Base-by-base conservation (phyloP, 345 rosid species). In the Turnera subulata region DNA sequence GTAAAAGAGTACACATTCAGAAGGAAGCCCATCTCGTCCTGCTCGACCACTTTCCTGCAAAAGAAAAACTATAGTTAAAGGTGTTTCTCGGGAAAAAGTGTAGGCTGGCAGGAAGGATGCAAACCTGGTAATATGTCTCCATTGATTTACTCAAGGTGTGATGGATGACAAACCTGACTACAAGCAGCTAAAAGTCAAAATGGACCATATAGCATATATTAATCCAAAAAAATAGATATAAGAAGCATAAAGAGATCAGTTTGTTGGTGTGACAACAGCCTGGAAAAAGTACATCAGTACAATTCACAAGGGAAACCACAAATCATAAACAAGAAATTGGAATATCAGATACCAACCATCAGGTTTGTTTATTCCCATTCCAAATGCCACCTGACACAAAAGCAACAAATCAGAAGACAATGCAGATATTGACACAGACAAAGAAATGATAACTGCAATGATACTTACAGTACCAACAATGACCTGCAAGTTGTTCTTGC, bases 281-380 rank as follows among this genome's bases (percentile, higher is more conserved):
- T 7, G 39, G 44, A 50, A 11, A 44, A 44, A 6, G 59, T 8
- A 6, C 14, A n/a, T 25, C 29, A 37, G 14, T 24, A 16, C 22
- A 20, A 49, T 14, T 10, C 5, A 9, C 53, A 53, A 11, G 2
- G 50, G 17, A 35, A 9, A 51, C 12, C 9, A 45, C 23, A 24
- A 18, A 55, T n/a, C 46, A 50, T 11, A 35, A 24, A 22, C 16
- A 62, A 14, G 20, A 19, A 17, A 44, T n/a, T 6, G 7, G 55
- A 48, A 11, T 53, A 61, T 45, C 62, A 54, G 50, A 37, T 59
- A 78, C 86, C 75, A 59, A 87, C 98, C 98, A 83, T 92, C 98
- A 49, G 98, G 98, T 72, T 92, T 92, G 83, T 92, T 92, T 76
- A 92, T 89, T 70, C 98, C 98, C 98, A 92, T 92, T 18, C 98